Evolutionary conservation across 805 yeast genomes (phyloP).

Genomic region (Scheffersomyces stipitis): DNA sequence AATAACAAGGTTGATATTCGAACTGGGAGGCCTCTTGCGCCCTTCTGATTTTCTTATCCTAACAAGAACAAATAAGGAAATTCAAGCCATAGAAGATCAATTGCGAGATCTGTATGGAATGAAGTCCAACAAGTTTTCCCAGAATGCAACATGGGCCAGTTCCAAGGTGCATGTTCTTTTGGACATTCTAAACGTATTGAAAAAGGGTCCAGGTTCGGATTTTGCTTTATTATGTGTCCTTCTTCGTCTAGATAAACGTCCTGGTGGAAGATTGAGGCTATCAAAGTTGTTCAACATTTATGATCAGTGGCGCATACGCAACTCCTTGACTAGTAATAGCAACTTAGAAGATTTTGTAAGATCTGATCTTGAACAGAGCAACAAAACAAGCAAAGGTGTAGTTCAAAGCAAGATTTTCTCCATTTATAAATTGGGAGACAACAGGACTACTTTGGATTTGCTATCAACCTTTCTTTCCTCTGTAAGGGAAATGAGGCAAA

Average conservation of each 20-base stretch:
- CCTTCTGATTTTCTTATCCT: constrained; percentile 54
- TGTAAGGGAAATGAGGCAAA: constrained; percentile 15
- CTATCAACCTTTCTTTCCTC: constrained; percentile 10
- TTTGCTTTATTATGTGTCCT: constrained; percentile 30
- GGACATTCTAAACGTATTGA: constrained; percentile 46
- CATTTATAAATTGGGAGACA: constrained; percentile 10
- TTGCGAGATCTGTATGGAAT: constrained; percentile 40
- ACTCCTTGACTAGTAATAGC: too few species aligned
- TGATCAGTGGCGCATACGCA: constrained; percentile 9
- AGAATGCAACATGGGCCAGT: constrained; percentile 53
- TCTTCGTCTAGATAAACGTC: constrained; percentile 21
- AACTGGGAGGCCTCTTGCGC: constrained; percentile 42
- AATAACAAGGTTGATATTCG: constrained; percentile 38
- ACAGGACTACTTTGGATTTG: constrained; percentile 11
- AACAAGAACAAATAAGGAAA: constrained; percentile 51
- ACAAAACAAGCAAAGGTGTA: constrained; percentile 4
- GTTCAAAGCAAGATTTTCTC: neutral
- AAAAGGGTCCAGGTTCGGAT: constrained; percentile 31
- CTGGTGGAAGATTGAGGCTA: constrained; percentile 22
- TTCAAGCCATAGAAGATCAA: constrained; percentile 35
- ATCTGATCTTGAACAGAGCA: constrained; percentile 7
- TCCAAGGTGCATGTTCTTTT: constrained; percentile 45
- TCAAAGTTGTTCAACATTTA: constrained; percentile 27
- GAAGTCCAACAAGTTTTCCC: constrained; percentile 42
- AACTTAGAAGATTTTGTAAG: constrained; percentile 7